Conservation (phyloP, 805 yeast genomes). For the Kuraishia molischiana region DNA sequence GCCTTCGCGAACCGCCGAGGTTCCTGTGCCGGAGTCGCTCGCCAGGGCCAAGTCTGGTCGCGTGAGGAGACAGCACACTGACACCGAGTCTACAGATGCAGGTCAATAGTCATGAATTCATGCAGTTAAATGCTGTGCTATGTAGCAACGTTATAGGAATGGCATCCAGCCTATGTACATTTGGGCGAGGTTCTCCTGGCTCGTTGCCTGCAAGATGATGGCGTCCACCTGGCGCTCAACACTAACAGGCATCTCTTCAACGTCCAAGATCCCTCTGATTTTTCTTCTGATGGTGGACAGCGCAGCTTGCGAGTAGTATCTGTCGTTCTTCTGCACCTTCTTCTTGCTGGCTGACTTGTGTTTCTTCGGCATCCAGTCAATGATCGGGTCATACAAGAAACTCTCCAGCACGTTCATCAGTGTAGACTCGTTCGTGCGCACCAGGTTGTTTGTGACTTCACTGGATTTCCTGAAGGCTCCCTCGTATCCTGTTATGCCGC, state of each 20-base stretch:
- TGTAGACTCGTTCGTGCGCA: constrained; percentile 73
- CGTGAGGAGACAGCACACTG: neutral
- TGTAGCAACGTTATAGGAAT: constrained; percentile 31
- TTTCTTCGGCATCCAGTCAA: constrained; percentile 52
- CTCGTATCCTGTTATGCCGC: constrained; percentile 79
- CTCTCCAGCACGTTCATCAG: constrained; percentile 88
- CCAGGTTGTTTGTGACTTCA: constrained; percentile 67
- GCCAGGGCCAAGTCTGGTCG: neutral
- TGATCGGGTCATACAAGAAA: constrained; percentile 83
- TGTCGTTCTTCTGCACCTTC: constrained; percentile 9
- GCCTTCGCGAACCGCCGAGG: neutral
- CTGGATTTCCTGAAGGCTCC: constrained; percentile 82
- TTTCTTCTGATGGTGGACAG: constrained; percentile 66
- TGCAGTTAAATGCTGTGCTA: too few species aligned
- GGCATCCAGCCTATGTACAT: constrained; percentile 97
- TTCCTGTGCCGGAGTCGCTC: neutral
- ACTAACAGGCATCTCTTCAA: constrained; percentile 80
- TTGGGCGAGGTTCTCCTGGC: constrained; percentile 56
- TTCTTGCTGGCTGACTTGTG: constrained; percentile 18
- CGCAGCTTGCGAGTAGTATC: constrained; percentile 53
- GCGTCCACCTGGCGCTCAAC: constrained; percentile 90
- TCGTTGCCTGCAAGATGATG: constrained; percentile 73
- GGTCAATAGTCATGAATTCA: too few species aligned
- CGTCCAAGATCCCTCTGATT: constrained; percentile 72
- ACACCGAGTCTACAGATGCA: neutral